These are phyloP conservation scores for Metroxylon sagu DNA, from an alignment of 176 grass and related monocot species.

Conservation along the genomic window DNA sequence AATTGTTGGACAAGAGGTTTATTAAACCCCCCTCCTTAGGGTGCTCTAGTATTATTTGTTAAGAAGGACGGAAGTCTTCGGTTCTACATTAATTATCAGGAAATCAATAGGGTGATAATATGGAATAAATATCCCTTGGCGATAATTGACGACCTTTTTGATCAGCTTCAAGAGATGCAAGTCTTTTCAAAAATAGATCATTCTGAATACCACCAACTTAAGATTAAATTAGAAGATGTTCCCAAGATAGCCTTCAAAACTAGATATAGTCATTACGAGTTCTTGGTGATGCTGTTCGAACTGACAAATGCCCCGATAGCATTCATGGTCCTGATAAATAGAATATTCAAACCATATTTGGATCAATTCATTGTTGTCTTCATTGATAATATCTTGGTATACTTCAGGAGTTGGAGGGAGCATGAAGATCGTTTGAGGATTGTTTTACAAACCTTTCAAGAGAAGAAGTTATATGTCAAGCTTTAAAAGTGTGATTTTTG, in stretches of 20 bases:
- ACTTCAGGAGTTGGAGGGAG: neutral
- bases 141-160: conserved; percentile 2
- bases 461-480: neutral
- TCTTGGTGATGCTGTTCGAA: neutral
- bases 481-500: neutral
- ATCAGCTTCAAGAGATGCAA: neutral
- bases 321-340: conserved; percentile 8
- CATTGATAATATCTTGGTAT: conserved; percentile 14
- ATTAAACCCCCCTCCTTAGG: no score
- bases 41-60: no score
- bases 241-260: neutral
- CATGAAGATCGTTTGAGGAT: neutral
- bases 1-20: no score
- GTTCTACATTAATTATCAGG: neutral
- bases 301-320: neutral
- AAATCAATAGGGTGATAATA: neutral
- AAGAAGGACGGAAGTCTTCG: neutral
- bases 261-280: neutral
- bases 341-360: neutral
- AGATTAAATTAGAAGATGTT: neutral
- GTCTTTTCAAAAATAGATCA: conserved; percentile 11
- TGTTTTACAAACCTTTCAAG: neutral
- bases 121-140: neutral
- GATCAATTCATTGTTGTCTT: neutral
- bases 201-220: neutral